These are phyloP conservation scores for Trichoderma pleuroti DNA, from an alignment of 2,329 filamentous ascomycete species.

Conservation along the genomic window DNA sequence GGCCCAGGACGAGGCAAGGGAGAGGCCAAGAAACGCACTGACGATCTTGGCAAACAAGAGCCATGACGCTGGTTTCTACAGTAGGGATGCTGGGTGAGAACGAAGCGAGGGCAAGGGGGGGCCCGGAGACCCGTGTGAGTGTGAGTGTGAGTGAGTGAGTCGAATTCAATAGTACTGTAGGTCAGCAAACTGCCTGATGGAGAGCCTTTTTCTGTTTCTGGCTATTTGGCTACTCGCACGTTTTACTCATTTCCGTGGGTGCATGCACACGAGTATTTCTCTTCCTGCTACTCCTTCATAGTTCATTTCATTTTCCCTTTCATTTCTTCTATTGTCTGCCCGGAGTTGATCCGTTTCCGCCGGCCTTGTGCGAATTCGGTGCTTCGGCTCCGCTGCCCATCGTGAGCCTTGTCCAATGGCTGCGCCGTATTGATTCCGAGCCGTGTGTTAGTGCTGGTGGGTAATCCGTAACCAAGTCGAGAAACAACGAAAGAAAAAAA, in stretches of 20 bases:
- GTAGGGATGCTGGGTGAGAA: background rate
- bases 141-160: too few relatives aligned
- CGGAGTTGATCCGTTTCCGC: slow-evolving; percentile 14
- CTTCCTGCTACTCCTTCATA: background rate
- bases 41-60: background rate
- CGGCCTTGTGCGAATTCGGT: background rate
- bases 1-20: background rate
- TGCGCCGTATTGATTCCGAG: slow-evolving; percentile 1
- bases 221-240: background rate
- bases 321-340: background rate
- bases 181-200: background rate
- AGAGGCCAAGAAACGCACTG: background rate
- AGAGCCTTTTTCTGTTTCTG: background rate
- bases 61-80: background rate
- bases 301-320: background rate
- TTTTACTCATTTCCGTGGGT: background rate
- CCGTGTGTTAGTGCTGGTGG: background rate
- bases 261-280: background rate
- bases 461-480: background rate
- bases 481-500: background rate
- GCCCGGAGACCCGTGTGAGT: background rate
- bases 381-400: background rate
- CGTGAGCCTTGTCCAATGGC: background rate
- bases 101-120: background rate
- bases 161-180: too few relatives aligned